Conservation (phyloP, 805 yeast genomes). For the Scheffersomyces ergatensis region DNA sequence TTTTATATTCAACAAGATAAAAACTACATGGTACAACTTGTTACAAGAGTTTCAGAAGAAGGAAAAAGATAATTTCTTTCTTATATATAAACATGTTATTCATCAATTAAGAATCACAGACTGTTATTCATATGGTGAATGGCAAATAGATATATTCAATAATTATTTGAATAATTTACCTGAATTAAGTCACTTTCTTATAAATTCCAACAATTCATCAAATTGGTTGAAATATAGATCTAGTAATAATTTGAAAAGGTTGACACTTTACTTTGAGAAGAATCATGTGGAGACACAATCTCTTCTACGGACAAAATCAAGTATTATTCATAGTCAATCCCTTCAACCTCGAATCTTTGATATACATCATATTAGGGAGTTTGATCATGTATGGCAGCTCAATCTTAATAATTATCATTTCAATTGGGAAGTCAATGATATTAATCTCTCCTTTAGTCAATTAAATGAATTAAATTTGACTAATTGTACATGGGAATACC, state of each 20-base stretch:
- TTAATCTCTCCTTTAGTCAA: slow-evolving; percentile 9
- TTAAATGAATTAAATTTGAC: slow-evolving; percentile 27
- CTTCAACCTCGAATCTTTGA: slow-evolving; percentile 33
- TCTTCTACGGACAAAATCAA: slow-evolving; percentile 1
- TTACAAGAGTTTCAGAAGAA: slow-evolving; percentile 2
- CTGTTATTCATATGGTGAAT: slow-evolving; percentile 32
- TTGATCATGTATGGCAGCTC: slow-evolving; percentile 30
- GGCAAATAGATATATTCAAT: slow-evolving; percentile 30
- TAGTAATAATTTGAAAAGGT: slow-evolving; percentile 12
- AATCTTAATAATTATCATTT: slow-evolving; percentile 40
- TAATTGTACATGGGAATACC: slow-evolving; percentile 59
- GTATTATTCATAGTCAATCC: neutral
- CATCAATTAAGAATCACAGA: slow-evolving; percentile 25
- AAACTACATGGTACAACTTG: slow-evolving; percentile 25
- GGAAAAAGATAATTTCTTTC: slow-evolving; percentile 5
- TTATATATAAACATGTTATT: slow-evolving; percentile 10
- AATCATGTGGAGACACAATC: slow-evolving; percentile 14
- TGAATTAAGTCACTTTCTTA: slow-evolving; percentile 16
- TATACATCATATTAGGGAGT: slow-evolving; percentile 41
- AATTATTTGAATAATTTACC: slow-evolving; percentile 19
- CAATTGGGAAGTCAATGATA: slow-evolving; percentile 33
- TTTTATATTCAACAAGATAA: slow-evolving; percentile 18
- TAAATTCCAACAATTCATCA: slow-evolving; percentile 36
- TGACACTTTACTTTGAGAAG: slow-evolving; percentile 26
- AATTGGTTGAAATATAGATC: slow-evolving; percentile 40